Base-by-base conservation (phyloP, 2,329 filamentous ascomycete genomes). In the Fusarium cicatricum region DNA sequence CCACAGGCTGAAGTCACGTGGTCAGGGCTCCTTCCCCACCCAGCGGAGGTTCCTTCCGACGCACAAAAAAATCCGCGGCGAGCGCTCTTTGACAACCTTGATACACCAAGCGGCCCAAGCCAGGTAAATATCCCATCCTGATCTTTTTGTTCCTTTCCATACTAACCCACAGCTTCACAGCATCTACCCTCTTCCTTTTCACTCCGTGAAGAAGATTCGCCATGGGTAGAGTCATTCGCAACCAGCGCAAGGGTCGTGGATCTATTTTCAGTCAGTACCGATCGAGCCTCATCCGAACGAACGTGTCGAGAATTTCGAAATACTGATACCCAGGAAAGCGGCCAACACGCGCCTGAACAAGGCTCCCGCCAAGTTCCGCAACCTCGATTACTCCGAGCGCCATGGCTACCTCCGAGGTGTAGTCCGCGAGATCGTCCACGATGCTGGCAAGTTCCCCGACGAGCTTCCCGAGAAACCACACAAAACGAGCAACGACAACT, bases 381-480 rank as follows among this genome's bases (percentile, higher is more conserved):
- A 87, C 73, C 91, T 97, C 87, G 95, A 99, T 80, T 99, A 86
- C 80, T 88, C 92, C 79, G 93, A 97, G 85, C 88, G 91, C 78
- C 94, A 98, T 87, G 95, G 95, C 75, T 99, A 99, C 85, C 84
- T 96, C 77, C 91, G 95, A 73, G 95, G 95, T 82, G 87, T 98
- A 69, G 93, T 99, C 78, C 97, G 95, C 88, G 92, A 98, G 77
- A 97, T 98, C 82, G 90, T 99, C 82, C 95, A 99, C 89, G 95
- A 99, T 83, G 88, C 93, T 74, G 95, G 95, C 71, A 67, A 76
- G 75, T 77, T 62, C 45, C 58, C 52, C 58, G 58, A 66, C 52
- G 52, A 60, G 42, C 49, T 60, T 51, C 51, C 58, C 45, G 60
- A 61, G 29, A 53, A 60, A 62, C 42, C 28, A 56, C 47, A 43